phyloP scores from a whole-genome alignment of 148 eudicot species.

The Vaccinium macrocarpon region DNA sequence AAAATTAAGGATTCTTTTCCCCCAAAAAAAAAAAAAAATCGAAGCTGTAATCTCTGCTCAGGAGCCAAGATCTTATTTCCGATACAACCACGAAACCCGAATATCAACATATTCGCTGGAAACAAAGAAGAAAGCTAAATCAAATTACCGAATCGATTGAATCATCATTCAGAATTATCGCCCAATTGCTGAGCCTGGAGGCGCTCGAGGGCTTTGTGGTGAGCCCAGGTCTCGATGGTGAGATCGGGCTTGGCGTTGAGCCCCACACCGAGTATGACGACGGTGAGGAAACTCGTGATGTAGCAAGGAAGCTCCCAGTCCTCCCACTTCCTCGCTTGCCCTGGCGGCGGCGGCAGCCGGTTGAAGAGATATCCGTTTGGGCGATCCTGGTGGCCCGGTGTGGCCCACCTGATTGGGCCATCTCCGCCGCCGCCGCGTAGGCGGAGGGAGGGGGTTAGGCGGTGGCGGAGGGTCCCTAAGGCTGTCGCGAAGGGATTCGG shows the following conservation, averaged over 20 bases:
- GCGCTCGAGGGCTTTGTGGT: conserved; percentile 80
- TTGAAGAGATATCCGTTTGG: conserved; percentile 90
- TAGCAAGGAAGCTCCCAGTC: conserved; percentile 98
- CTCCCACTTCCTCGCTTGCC: conserved; percentile 83
- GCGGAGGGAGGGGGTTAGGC: conserved; percentile 52
- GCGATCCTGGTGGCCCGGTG: conserved; percentile 85
- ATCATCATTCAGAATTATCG: neutral
- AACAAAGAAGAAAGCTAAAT: neutral
- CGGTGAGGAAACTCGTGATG: conserved; percentile 84
- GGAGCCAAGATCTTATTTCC: neutral
- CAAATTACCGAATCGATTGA: neutral
- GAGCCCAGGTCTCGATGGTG: conserved; percentile 96
- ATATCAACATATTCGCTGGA: neutral
- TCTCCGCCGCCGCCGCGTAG: conserved; percentile 48
- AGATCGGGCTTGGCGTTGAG: conserved; percentile 91
- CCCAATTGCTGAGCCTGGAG: conserved; percentile 39
- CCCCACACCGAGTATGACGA: conserved; percentile 91
- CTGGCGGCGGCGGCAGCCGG: conserved; percentile 71
- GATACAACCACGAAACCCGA: no score
- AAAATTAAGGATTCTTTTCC: no score
- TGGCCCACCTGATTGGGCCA: conserved; percentile 63
- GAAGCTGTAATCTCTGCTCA: neutral
- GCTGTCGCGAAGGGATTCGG: conserved; percentile 48
- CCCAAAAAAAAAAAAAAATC: no score
- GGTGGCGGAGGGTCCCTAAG: conserved; percentile 43